Conservation (phyloP, 176 grass and related monocot species). For the Bromus sterilis region DNA sequence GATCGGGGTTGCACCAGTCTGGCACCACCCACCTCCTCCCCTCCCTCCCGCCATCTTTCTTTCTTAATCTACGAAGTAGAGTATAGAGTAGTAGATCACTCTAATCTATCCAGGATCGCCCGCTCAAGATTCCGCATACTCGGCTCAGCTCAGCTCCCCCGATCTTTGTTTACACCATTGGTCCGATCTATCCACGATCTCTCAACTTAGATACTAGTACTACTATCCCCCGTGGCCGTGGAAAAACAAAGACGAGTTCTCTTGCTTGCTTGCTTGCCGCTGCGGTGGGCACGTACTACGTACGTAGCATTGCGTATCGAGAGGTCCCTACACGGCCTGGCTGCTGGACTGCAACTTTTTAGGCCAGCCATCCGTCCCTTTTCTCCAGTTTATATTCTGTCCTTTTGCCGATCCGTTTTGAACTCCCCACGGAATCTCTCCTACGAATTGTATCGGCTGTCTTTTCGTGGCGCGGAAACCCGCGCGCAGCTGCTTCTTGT, state of each 20-base stretch:
- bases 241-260: not conserved
- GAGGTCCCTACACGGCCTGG: not conserved
- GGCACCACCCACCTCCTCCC: not conserved
- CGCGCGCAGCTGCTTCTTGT: not conserved
- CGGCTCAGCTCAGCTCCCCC: not conserved
- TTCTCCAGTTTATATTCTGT: not conserved
- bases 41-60: not conserved
- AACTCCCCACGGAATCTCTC: slow-evolving; percentile 9
- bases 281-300: not conserved
- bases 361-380: not conserved
- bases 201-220: not conserved
- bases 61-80: not conserved
- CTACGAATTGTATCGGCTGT: not conserved
- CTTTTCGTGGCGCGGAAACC: not conserved
- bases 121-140: not conserved
- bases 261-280: too few relatives aligned
- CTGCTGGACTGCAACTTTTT: not conserved
- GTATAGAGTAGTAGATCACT: too few relatives aligned
- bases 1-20: not conserved
- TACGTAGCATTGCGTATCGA: not conserved
- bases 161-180: not conserved
- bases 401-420: not conserved
- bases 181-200: not conserved
- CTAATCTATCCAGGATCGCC: not conserved
- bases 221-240: too few relatives aligned